Evolutionary conservation across 345 rosid genomes (phyloP), one percentile per base, ranked within the genome.

Genomic region (Abelmoschus esculentus): DNA sequence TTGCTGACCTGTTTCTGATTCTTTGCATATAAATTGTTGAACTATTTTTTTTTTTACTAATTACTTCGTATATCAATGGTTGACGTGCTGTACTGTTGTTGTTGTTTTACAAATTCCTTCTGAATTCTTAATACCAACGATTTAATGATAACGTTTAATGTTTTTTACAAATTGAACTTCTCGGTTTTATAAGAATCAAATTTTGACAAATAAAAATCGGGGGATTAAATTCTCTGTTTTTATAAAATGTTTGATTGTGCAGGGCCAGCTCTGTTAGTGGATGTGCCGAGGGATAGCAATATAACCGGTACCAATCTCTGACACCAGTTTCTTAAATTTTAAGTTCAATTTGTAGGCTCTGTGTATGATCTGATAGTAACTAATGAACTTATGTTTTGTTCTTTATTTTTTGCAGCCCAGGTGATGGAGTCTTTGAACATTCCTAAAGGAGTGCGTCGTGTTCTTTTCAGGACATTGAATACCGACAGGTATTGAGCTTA

Each of bases 391-490:
- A 7, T 40, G 13, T 68, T 53, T 49, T 46, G 36, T 18, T 54
- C 28, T 54, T 18, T 18, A 54, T 8, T 26, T 68, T 47, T 81
- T 68, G 49, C 83, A 86, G 93, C 86, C 73, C 82, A 81, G 61
- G 90, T 77, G 52, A 83, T 89, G 89, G 73, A 85, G 76, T 80
- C 89, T 66, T 62, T 89, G 31, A 56, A 82, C 57, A 83, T 89
- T 74, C 86, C 91, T 40, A 82, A 73, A 75, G 91, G 91, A 38
- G 85, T 84, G 9, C 76, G 79, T 4, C 89, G 89, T 17, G 93
- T 83, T 70, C 77, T 88, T 75, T 88, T 88, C 77, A 80, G 90
- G 75, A 86, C 93, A 13, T 72, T 81, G 14, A 88, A 88, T 50
- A 88, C 93, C 14, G 90, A 88, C 61, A 83, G 87, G 90, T 85